These are phyloP conservation scores for Basipetospora sp. DNA, from an alignment of 2,329 filamentous ascomycete species.

Conservation along the genomic window DNA sequence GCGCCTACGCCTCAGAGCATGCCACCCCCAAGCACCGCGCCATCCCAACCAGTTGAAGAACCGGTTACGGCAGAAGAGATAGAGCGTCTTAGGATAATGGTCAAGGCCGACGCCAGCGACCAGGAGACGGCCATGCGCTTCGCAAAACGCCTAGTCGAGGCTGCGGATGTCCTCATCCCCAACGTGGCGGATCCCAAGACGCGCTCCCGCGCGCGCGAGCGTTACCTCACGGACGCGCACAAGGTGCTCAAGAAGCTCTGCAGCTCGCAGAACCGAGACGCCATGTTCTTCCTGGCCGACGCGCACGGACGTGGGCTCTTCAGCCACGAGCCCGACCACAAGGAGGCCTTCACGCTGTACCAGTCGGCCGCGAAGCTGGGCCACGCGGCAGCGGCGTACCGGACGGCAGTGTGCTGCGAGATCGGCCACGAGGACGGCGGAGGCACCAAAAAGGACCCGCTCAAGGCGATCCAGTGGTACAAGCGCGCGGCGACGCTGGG, in stretches of 20 bases:
- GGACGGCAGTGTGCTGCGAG: slow-evolving; percentile 93
- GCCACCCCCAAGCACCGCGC: background rate
- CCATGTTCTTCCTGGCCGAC: slow-evolving; percentile 89
- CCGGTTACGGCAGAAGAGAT: slow-evolving; percentile 66
- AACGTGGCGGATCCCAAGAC: slow-evolving; percentile 53
- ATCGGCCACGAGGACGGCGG: slow-evolving; percentile 89
- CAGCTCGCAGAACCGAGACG: slow-evolving; percentile 57
- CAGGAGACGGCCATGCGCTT: slow-evolving; percentile 55
- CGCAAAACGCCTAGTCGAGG: slow-evolving; percentile 75
- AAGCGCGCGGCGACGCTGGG: slow-evolving; percentile 80
- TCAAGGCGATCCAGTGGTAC: slow-evolving; percentile 98
- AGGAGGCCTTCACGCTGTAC: slow-evolving; percentile 86
- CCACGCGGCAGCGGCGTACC: slow-evolving; percentile 75
- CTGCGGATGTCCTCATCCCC: slow-evolving; percentile 58
- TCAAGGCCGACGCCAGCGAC: slow-evolving; percentile 59
- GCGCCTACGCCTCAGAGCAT: background rate
- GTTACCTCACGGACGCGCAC: slow-evolving; percentile 70
- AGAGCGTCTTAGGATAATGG: slow-evolving; percentile 53
- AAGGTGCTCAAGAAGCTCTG: slow-evolving; percentile 85
- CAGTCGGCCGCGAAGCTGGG: slow-evolving; percentile 84
- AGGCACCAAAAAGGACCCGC: slow-evolving; percentile 74
- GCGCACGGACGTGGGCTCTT: slow-evolving; percentile 71
- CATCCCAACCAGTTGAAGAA: slow-evolving; percentile 16
- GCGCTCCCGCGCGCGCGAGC: slow-evolving; percentile 62
- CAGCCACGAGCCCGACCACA: slow-evolving; percentile 66